phyloP scores from a whole-genome alignment of 108 stramenopile species.

The Conticribra guillardii region DNA sequence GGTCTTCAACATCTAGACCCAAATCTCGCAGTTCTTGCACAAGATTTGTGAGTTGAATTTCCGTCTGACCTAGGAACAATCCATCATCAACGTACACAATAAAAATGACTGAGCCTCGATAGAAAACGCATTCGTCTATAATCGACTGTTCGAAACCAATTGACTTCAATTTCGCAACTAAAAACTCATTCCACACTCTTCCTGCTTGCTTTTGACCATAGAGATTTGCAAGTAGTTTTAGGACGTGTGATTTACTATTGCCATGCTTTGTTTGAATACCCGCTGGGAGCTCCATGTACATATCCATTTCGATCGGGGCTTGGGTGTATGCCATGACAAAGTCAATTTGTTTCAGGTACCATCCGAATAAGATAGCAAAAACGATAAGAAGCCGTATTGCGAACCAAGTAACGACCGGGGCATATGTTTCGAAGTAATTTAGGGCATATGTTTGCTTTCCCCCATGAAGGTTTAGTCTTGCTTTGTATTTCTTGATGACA shows the following conservation, averaged over 20 bases:
- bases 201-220: slow-evolving; percentile 56
- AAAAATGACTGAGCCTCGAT: slow-evolving; percentile 34
- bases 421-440: slow-evolving; percentile 23
- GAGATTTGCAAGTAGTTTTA: slow-evolving; percentile 18
- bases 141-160: slow-evolving; percentile 51
- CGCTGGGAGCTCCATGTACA: no score
- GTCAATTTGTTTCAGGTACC: background rate
- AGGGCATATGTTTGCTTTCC: slow-evolving; percentile 11
- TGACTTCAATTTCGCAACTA: slow-evolving; percentile 16
- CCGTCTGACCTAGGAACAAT: slow-evolving; percentile 29
- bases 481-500: no score
- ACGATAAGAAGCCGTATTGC: slow-evolving; percentile 9
- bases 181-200: slow-evolving; percentile 43
- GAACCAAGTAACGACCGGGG: slow-evolving; percentile 23
- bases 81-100: slow-evolving; percentile 46
- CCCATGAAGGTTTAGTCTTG: slow-evolving; percentile 23
- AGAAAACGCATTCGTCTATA: slow-evolving; percentile 57
- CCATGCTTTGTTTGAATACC: slow-evolving; percentile 7
- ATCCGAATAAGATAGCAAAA: background rate
- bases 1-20: slow-evolving; percentile 18
- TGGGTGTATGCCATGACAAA: no score
- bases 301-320: no score
- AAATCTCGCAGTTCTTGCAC: no score
- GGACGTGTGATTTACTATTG: slow-evolving; percentile 5
- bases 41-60: slow-evolving; percentile 22